Percentiles rank a stretch among this genome's conserved stretches.
phyloP scores from a whole-genome alignment of 257 asterid species.

The Henckelia pumila region DNA sequence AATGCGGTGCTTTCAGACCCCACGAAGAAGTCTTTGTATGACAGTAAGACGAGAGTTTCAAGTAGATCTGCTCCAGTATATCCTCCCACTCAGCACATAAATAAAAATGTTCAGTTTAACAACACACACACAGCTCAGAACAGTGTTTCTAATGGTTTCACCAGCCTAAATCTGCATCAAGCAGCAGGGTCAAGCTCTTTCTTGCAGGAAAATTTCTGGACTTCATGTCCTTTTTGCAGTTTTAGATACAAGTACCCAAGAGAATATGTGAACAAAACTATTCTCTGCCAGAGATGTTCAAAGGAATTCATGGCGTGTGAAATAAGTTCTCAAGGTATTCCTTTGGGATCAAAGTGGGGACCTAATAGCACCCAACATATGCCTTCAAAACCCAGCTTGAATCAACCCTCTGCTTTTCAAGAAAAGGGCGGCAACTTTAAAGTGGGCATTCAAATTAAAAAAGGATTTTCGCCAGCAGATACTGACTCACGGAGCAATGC shows the following conservation, averaged over 20 bases:
- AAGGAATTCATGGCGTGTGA: conserved; percentile 41
- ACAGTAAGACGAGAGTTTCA: conserved; percentile 37
- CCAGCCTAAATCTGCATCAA: conserved; percentile 37
- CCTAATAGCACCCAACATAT: conserved; percentile 36
- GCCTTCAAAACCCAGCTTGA: conserved; percentile 29
- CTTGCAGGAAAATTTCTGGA: conserved; percentile 43
- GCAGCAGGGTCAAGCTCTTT: conserved; percentile 32
- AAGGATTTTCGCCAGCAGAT: conserved; percentile 33
- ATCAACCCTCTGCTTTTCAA: conserved; percentile 27
- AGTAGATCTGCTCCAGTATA: conserved; percentile 35
- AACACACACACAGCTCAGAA: conserved; percentile 32
- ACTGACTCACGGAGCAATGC: conserved; percentile 31
- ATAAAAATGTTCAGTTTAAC: conserved; percentile 32
- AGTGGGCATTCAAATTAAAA: conserved; percentile 25
- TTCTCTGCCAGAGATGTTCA: conserved; percentile 52
- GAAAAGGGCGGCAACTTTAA: conserved; percentile 27
- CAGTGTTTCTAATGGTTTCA: conserved; percentile 38
- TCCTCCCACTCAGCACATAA: conserved; percentile 45
- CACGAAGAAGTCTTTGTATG: conserved; percentile 50
- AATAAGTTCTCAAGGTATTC: conserved; percentile 38
- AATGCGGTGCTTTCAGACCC: conserved; percentile 64
- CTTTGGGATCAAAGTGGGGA: conserved; percentile 27
- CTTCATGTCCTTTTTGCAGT: conserved; percentile 63
- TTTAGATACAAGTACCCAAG: conserved; percentile 39
- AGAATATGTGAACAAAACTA: conserved; percentile 25